Base-by-base conservation (phyloP, 108 stramenopile species). In the Tribonema minus region DNA sequence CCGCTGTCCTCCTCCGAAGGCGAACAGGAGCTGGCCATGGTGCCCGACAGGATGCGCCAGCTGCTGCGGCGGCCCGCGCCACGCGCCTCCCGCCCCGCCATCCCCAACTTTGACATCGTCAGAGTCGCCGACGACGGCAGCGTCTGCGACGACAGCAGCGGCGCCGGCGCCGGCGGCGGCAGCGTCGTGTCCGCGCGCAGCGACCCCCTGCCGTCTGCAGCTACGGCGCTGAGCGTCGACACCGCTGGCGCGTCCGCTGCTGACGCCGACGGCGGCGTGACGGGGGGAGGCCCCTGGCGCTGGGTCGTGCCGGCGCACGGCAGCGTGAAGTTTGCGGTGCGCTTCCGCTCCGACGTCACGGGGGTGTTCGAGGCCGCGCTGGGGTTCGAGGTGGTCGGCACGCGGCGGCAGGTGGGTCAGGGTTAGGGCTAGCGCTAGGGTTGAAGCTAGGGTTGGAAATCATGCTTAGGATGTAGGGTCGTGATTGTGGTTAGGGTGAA, bases 381-480 rank as follows among this genome's bases (percentile, higher is more conserved):
- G 46, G 34, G 61, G 26, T 88, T 90, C 33, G 88, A 88, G 80
- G 76, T 87, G 6, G 86, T 88, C 7, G 88, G 85, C 0, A 65
- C 68, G 4, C 61, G 29, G 0, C 85, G 78, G 37, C 71, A 69
- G 41, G 58, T 82, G n/a, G n/a, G n/a, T n/a, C n/a, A n/a, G n/a
- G n/a, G n/a, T n/a, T n/a, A n/a, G n/a, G n/a, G n/a, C n/a, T n/a
- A n/a, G n/a, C n/a, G n/a, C n/a, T n/a, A n/a, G n/a, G n/a, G n/a
- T n/a, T n/a, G n/a, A n/a, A n/a, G n/a, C n/a, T n/a, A n/a, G n/a
- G n/a, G n/a, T n/a, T n/a, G n/a, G n/a, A n/a, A n/a, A n/a, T n/a
- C n/a, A n/a, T n/a, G n/a, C n/a, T n/a, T n/a, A n/a, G n/a, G n/a
- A n/a, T n/a, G n/a, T n/a, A n/a, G n/a, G n/a, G n/a, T n/a, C n/a